Evolutionary conservation across 2,329 filamentous ascomycete genomes (phyloP).

Genomic region (Calcarisporium arbuscula): DNA sequence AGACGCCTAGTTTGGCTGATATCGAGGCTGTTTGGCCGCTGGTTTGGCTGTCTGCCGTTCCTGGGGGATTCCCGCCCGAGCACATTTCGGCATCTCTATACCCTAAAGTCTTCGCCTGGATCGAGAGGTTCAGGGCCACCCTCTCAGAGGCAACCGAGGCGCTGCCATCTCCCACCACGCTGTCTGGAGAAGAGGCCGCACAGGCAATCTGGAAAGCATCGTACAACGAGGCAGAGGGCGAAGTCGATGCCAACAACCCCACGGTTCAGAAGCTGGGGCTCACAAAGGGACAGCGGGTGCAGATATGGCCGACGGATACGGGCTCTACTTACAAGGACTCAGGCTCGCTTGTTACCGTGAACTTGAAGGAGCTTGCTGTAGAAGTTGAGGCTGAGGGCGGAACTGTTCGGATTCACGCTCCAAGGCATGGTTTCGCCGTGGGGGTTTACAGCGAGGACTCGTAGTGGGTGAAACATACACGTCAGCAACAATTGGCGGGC

Average conservation of each 20-base stretch:
- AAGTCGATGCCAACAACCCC: slow-evolving; percentile 42
- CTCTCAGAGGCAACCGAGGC: slow-evolving; percentile 33
- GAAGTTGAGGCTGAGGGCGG: slow-evolving; percentile 37
- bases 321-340: slow-evolving; percentile 50
- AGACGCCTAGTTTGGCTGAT: slow-evolving; percentile 54
- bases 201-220: slow-evolving; percentile 35
- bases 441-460: too few relatives aligned
- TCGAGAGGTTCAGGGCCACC: slow-evolving; percentile 48
- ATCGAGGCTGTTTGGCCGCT: slow-evolving; percentile 63
- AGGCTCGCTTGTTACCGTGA: slow-evolving; percentile 47
- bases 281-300: slow-evolving; percentile 45
- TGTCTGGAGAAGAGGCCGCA: slow-evolving; percentile 50
- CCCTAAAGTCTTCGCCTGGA: slow-evolving; percentile 57
- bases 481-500: too few relatives aligned
- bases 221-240: slow-evolving; percentile 37
- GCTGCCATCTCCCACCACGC: slow-evolving; percentile 26
- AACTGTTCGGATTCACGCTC: slow-evolving; percentile 50
- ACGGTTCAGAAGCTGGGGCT: slow-evolving; percentile 38
- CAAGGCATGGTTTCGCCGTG: slow-evolving; percentile 52
- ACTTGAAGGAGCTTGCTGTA: slow-evolving; percentile 49
- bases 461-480: too few relatives aligned
- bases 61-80: slow-evolving; percentile 45
- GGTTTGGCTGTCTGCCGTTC: slow-evolving; percentile 54
- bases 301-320: slow-evolving; percentile 56
- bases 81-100: slow-evolving; percentile 46